phyloP scores from a whole-genome alignment of 371 early-diverging fungal genomes.

The Circinella umbellata region DNA sequence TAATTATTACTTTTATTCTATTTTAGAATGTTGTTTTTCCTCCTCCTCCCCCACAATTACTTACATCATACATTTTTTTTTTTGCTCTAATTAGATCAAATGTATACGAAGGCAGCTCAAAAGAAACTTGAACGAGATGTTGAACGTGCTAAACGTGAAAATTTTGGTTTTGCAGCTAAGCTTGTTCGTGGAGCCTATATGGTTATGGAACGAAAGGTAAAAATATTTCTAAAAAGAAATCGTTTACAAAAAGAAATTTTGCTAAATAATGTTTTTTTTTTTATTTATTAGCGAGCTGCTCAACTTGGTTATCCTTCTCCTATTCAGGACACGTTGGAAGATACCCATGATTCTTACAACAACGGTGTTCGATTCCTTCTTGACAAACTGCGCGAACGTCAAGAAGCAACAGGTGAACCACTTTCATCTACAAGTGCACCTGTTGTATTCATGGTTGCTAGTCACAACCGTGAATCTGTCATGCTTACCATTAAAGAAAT shows the following conservation, averaged over 20 bases:
- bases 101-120: slow-evolving; percentile 84
- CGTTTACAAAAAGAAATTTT: too few relatives aligned
- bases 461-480: slow-evolving; percentile 90
- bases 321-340: slow-evolving; percentile 81
- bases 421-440: slow-evolving; percentile 50
- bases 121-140: slow-evolving; percentile 71
- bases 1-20: slow-evolving; percentile 23
- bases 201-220: slow-evolving; percentile 77
- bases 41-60: too few relatives aligned
- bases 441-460: slow-evolving; percentile 84
- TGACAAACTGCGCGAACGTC: slow-evolving; percentile 49
- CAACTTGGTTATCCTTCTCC: slow-evolving; percentile 76
- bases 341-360: slow-evolving; percentile 88
- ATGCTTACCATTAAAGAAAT: slow-evolving; percentile 68
- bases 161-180: slow-evolving; percentile 85
- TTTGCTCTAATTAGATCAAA: slow-evolving; percentile 69
- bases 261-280: too few relatives aligned
- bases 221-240: slow-evolving; percentile 9
- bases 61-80: not conserved
- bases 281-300: slow-evolving; percentile 58
- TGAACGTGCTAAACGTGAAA: slow-evolving; percentile 65
- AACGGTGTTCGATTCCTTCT: slow-evolving; percentile 78
- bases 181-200: slow-evolving; percentile 95
- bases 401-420: slow-evolving; percentile 28
- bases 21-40: not conserved